Evolutionary conservation across 305 asterid genomes (phyloP).

Genomic region (Solanum aculeatissimum): DNA sequence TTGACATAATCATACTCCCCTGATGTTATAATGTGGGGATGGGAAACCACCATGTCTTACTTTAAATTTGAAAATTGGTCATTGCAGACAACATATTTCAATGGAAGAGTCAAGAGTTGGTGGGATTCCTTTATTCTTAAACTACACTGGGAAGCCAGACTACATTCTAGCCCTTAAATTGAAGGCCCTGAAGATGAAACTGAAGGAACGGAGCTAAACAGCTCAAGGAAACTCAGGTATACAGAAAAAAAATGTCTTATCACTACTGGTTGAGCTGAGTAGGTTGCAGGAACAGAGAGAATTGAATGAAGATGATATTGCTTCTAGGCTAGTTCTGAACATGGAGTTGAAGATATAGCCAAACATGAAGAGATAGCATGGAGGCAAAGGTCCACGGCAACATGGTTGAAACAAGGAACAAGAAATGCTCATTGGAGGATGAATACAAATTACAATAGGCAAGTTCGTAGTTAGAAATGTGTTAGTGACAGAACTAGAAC

Average conservation of each 20-base stretch:
- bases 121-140: no score
- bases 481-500: neutral
- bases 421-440: neutral
- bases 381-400: neutral
- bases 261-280: neutral
- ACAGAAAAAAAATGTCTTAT: neutral
- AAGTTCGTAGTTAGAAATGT: neutral
- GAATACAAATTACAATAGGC: neutral
- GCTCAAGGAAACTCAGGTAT: neutral
- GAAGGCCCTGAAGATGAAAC: neutral
- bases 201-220: neutral
- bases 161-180: neutral
- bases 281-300: neutral
- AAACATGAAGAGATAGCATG: neutral
- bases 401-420: neutral
- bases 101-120: no score
- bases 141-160: no score
- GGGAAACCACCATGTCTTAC: no score
- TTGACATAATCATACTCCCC: no score
- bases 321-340: neutral
- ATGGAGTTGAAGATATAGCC: neutral
- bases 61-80: no score
- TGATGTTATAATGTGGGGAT: no score
- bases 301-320: neutral
- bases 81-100: no score